Evolutionary conservation across 176 grass and related monocot genomes (phyloP).

Genomic region (Hsuehochloa calcarea): DNA sequence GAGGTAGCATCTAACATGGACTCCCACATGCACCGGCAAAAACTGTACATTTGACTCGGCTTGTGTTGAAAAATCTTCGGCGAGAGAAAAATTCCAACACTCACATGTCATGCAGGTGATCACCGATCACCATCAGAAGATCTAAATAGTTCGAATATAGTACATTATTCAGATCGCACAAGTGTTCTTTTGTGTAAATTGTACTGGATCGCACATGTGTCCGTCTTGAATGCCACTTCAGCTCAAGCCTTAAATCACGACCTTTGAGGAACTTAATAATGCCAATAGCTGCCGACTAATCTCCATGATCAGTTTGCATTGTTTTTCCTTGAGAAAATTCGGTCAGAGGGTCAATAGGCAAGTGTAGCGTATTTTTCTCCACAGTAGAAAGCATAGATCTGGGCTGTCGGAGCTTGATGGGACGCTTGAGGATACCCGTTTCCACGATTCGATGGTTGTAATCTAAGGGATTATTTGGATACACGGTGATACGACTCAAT

Average conservation of each 20-base stretch:
- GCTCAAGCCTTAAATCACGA: not conserved
- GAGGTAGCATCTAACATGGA: not conserved
- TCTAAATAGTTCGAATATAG: no score
- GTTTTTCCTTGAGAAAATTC: not conserved
- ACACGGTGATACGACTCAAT: no score
- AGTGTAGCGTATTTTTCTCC: not conserved
- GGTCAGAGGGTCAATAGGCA: not conserved
- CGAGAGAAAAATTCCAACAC: not conserved
- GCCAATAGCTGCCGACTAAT: not conserved
- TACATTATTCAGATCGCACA: not conserved
- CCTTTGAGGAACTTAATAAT: not conserved
- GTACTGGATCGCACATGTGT: constrained; percentile 6
- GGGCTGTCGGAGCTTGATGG: not conserved
- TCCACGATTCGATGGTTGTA: not conserved
- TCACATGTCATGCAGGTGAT: not conserved
- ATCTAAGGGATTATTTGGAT: no score
- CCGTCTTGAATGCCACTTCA: not conserved
- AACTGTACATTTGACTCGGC: not conserved
- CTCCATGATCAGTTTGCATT: not conserved
- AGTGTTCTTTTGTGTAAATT: not conserved
- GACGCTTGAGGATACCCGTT: not conserved
- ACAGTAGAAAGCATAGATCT: not conserved
- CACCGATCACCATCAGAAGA: no score
- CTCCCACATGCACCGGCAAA: not conserved
- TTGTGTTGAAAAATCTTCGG: not conserved